These are phyloP conservation scores for Taphrina flavorubra DNA, from an alignment of 1,139 yeast species.

Conservation along the genomic window DNA sequence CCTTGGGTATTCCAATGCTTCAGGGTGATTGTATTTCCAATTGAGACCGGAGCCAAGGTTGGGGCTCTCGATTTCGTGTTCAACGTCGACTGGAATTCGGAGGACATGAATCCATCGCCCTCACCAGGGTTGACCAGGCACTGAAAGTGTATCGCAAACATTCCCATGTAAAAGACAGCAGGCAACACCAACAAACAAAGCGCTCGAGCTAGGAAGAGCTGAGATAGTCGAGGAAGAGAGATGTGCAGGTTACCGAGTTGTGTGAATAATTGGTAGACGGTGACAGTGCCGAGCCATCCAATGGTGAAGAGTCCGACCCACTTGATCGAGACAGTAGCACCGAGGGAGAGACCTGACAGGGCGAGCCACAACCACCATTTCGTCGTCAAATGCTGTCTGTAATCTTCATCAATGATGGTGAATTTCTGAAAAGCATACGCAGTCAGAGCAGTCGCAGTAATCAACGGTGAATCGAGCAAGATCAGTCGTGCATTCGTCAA, in stretches of 20 bases:
- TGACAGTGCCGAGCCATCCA: constrained; percentile 84
- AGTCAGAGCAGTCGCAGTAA: constrained; percentile 88
- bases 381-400: constrained; percentile 62
- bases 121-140: constrained; percentile 77
- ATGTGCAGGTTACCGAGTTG: constrained; percentile 77
- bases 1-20: constrained; percentile 88
- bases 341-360: constrained; percentile 80
- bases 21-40: constrained; percentile 77
- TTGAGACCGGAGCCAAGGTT: constrained; percentile 82
- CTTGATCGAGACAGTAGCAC: constrained; percentile 77
- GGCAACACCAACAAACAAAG: constrained; percentile 73
- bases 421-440: constrained; percentile 79
- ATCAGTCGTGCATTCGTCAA: constrained; percentile 90
- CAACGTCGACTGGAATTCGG: constrained; percentile 83
- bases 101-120: constrained; percentile 86
- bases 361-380: constrained; percentile 74
- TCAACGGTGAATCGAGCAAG: constrained; percentile 84
- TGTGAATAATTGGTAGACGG: constrained; percentile 83
- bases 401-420: constrained; percentile 63
- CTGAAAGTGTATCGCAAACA: constrained; percentile 80
- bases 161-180: constrained; percentile 64
- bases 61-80: constrained; percentile 67
- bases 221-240: constrained; percentile 53
- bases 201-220: constrained; percentile 66
- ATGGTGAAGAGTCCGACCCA: constrained; percentile 97